Evolutionary conservation across 2,329 filamentous ascomycete genomes (phyloP).

Genomic region (Fusarium sp.): DNA sequence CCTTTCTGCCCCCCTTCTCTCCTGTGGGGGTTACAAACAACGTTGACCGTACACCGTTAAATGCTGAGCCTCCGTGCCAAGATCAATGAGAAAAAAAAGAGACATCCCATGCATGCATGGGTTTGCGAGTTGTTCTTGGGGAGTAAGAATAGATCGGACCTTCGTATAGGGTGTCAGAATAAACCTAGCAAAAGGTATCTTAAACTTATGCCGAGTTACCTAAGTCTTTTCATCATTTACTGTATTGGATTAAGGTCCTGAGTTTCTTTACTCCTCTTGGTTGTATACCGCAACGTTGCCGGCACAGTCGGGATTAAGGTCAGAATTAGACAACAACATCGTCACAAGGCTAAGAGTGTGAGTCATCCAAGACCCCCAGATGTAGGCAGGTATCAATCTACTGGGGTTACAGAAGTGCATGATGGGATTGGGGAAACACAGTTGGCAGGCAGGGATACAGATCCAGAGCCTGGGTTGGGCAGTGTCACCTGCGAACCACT

Average conservation of each 20-base stretch:
- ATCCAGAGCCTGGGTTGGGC: constrained; percentile 25
- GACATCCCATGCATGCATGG: not conserved
- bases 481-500: constrained; percentile 31
- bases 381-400: not conserved
- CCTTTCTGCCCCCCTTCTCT: not conserved
- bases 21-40: not conserved
- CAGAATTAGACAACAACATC: constrained; percentile 7
- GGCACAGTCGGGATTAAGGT: constrained; percentile 9
- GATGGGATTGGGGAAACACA: constrained; percentile 12
- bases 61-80: constrained; percentile 35
- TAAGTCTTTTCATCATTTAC: not conserved
- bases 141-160: not conserved
- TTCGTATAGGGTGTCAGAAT: not conserved
- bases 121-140: constrained; percentile 22
- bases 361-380: constrained; percentile 38
- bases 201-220: not conserved
- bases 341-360: constrained; percentile 32
- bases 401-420: not conserved
- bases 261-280: not conserved
- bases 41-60: constrained; percentile 13
- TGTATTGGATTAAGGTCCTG: not conserved
- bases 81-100: not conserved
- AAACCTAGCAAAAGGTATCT: not conserved
- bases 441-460: constrained; percentile 40
- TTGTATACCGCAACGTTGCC: constrained; percentile 29